phyloP scores from a whole-genome alignment of 495 filamentous ascomycete species.

The Neurospora hispaniola region DNA sequence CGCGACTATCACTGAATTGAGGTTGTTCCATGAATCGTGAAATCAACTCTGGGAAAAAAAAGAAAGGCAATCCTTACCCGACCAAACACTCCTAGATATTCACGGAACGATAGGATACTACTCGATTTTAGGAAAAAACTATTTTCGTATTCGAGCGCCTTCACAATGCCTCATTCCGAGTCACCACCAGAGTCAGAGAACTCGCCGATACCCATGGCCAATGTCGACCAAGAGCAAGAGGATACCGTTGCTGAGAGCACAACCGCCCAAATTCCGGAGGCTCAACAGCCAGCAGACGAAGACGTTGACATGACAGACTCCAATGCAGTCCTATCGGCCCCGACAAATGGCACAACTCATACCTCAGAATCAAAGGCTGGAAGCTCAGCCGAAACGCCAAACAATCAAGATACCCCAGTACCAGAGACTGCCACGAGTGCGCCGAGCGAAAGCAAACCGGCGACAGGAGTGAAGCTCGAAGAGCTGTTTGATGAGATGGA shows the following conservation, averaged over 20 bases:
- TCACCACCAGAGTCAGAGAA: background rate
- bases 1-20: background rate
- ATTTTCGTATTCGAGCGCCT: background rate
- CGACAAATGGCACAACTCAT: background rate
- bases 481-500: constrained; percentile 71
- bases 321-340: background rate
- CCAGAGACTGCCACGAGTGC: constrained; percentile 1
- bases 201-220: constrained; percentile 6
- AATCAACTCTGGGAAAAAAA: background rate
- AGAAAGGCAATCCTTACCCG: background rate
- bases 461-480: constrained; percentile 57
- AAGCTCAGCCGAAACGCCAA: background rate
- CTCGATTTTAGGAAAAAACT: background rate
- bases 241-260: background rate
- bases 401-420: background rate
- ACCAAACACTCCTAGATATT: background rate
- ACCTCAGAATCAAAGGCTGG: background rate
- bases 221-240: background rate
- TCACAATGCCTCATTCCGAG: constrained; percentile 14
- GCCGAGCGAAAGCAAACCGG: constrained; percentile 17
- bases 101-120: background rate
- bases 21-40: background rate
- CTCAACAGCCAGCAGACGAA: constrained; percentile 2
- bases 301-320: constrained; percentile 13
- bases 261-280: background rate